Base-by-base conservation (phyloP, 495 filamentous ascomycete genomes). In the Penicillium psychrofluorescens region DNA sequence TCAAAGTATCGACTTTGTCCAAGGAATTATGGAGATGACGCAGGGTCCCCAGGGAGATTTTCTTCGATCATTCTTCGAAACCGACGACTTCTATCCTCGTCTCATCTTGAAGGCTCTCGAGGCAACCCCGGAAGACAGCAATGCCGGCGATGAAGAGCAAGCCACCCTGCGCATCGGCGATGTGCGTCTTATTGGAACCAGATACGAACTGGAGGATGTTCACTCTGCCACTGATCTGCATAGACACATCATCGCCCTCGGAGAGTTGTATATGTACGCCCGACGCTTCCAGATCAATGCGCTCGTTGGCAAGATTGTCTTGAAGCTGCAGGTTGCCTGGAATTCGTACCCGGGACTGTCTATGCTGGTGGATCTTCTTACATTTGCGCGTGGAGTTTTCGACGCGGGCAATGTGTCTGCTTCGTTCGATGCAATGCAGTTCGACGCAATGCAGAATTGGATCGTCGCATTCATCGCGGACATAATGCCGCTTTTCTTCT, bases 241-340 rank as follows among this genome's bases (percentile, higher is more conserved):
- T 9, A 14, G 35, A 0, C 15, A 14, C 8, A 53, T 56, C 5
- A 2, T 41, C 8, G 16, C 12, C 0, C 43, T 59, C 0, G 56
- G 50, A 7, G 11, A n/a, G 1, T 37, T 59, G 0, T 56, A 59
- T 29, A 11, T 11, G 2, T 35, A 43, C 5, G 50, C 50, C 0
- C 34, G 42, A 12, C 34, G 31, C 2, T 36, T 46, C 12, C 33
- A 45, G 5, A 12, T 51, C 7, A 8, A 8, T 3, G 36, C 43
- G 1, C 30, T 59, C 11, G 41, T 56, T 8, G 29, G 33, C 0
- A 11, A 32, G 8, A 50, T 51, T n/a, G 36, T 47, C 0, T 8
- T 45, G 11, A 61, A 61, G 35, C 45, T 61, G 1, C 55, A 58
- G 28, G 43, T 43, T 2, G 44, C 45, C 12, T 61, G 58, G 58